Base-by-base conservation (phyloP, 1,139 yeast genomes). In the Scheffersomyces cryptocercus region DNA sequence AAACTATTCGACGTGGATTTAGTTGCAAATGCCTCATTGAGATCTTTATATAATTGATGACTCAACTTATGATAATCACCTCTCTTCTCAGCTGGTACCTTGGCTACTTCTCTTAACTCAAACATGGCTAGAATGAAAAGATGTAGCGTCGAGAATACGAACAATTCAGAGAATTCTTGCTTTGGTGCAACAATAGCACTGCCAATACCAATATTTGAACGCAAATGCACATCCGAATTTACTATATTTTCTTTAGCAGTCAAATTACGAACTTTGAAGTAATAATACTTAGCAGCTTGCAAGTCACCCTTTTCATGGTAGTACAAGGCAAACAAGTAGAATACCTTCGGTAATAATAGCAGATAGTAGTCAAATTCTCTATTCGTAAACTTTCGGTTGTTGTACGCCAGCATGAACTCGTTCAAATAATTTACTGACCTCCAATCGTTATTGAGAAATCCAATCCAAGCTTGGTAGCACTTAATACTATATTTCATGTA, bases 241-340 rank as follows among this genome's bases (percentile, higher is more conserved):
- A 31, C 5, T 5, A 13, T 6, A 13, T 28, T 14, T 6, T 12
- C 24, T 9, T 32, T 28, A 3, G 41, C 37, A 11, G 56, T 45
- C 35, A 54, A 42, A 38, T 60, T 59, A 15, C 59, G 48, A 3
- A 68, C 67, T 47, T 67, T 68, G 32, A 59, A 40, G 47, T 67
- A 74, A 42, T 68, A 71, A 42, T 63, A 66, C 43, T 72, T 67
- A 2, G 81, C 69, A 1, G 65, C 61, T 28, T 59, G 59, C 3
- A 69, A 41, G 35, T 73, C 65, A 1, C 73, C 73, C 14, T 57
- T 51, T 32, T 57, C 50, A 36, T 77, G 81, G 47, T 64, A 61
- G 41, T 62, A 64, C 3, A 69, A 43, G 0, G 70, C 82, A 42
- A 67, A 63, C 12, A 75, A 47, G 48, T 71, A 74, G 29, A 63